These are phyloP conservation scores for Diaporthe sp. DNA, from an alignment of 2,329 filamentous ascomycete genomes.

Conservation along the genomic window DNA sequence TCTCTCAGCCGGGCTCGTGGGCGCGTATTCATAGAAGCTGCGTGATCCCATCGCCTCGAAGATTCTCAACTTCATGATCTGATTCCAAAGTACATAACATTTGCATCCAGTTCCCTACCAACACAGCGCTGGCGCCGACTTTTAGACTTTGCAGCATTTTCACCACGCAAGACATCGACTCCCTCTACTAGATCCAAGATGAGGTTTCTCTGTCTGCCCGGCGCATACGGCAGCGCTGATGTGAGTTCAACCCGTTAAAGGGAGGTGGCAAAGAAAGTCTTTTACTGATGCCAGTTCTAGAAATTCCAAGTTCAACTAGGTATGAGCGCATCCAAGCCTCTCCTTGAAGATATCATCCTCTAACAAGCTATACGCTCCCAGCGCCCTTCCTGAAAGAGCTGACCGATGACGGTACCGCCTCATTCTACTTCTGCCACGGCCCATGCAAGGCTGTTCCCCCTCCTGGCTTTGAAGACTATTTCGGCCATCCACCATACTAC, in stretches of 20 bases:
- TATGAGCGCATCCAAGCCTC: conserved; percentile 38
- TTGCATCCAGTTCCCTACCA: neutral
- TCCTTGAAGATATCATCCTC: neutral
- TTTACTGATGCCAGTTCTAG: conserved; percentile 24
- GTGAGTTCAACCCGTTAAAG: conserved; percentile 52
- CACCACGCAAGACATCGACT: no score
- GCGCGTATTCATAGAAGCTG: neutral
- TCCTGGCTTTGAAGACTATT: conserved; percentile 44
- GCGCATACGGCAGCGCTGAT: conserved; percentile 70
- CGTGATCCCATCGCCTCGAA: neutral
- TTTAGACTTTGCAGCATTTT: neutral
- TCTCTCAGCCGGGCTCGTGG: neutral
- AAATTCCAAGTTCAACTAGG: conserved; percentile 41
- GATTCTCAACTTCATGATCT: neutral
- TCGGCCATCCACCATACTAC: conserved; percentile 42
- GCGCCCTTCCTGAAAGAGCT: conserved; percentile 43
- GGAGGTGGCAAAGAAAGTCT: conserved; percentile 33
- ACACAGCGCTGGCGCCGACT: neutral
- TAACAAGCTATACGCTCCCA: neutral
- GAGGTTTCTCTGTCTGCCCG: conserved; percentile 71
- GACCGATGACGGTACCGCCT: conserved; percentile 29
- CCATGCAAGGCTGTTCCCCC: conserved; percentile 39
- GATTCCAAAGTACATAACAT: neutral
- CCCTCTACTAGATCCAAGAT: conserved; percentile 52
- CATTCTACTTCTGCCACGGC: conserved; percentile 37